A percentile compares a stretch with the other conserved stretches of the same genome.
phyloP scores from a whole-genome alignment of 306 rosid species.

The Vachellia collinsii region DNA sequence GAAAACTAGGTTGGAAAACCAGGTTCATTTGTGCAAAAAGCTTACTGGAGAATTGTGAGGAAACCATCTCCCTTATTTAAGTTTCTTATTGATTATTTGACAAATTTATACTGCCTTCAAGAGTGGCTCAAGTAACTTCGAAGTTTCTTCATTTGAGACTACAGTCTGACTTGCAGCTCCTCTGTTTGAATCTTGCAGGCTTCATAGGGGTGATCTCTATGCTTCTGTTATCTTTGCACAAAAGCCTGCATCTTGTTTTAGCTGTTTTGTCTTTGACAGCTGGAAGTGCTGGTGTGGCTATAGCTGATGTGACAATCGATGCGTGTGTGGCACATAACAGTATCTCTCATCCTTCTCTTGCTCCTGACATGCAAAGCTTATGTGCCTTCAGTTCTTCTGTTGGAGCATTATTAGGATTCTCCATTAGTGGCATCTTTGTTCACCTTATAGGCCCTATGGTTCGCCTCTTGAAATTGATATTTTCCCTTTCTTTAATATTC shows the following conservation, averaged over 20 bases:
- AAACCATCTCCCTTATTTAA: neutral
- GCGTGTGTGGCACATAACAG: slow-evolving; percentile 98
- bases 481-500: slow-evolving; percentile 26
- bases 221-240: slow-evolving; percentile 69
- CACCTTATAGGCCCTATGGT: slow-evolving; percentile 92
- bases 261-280: slow-evolving; percentile 75
- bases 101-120: neutral
- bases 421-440: slow-evolving; percentile 81
- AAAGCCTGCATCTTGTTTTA: slow-evolving; percentile 70
- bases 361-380: slow-evolving; percentile 94
- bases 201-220: slow-evolving; percentile 61
- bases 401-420: slow-evolving; percentile 86
- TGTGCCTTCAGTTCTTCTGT: slow-evolving; percentile 85
- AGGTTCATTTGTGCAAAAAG: no score
- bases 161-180: slow-evolving; percentile 24
- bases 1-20: no score
- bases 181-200: slow-evolving; percentile 54
- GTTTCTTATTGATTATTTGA: neutral
- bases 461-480: slow-evolving; percentile 35
- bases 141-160: slow-evolving; percentile 28
- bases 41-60: no score
- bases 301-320: slow-evolving; percentile 96
- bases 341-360: slow-evolving; percentile 69
- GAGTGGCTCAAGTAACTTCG: neutral
- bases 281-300: slow-evolving; percentile 84